Conservation (phyloP, 306 rosid species). For the Betula pendula region DNA sequence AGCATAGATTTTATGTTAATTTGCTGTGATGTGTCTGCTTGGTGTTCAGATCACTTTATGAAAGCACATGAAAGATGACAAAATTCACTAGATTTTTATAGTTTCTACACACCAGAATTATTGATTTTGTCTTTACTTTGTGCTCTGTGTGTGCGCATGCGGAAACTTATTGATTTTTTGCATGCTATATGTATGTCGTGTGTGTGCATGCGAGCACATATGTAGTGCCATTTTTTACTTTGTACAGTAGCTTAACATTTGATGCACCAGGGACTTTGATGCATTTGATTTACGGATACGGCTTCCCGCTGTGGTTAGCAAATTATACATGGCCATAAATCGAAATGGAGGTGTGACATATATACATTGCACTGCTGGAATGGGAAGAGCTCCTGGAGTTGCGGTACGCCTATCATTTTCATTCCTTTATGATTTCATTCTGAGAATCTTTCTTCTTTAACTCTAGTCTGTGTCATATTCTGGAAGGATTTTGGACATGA, state of each 20-base stretch:
- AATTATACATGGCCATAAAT: constrained; percentile 70
- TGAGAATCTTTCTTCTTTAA: neutral
- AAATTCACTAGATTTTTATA: neutral
- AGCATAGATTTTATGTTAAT: neutral
- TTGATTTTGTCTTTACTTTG: neutral
- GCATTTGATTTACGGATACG: constrained; percentile 71
- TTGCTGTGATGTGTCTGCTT: neutral
- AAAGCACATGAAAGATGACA: neutral
- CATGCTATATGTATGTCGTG: constrained; percentile 4
- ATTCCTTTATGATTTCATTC: constrained; percentile 14
- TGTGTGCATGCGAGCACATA: constrained; percentile 5
- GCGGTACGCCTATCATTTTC: constrained; percentile 51
- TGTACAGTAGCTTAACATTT: constrained; percentile 28
- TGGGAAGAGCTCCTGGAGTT: constrained; percentile 97
- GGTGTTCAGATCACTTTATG: neutral
- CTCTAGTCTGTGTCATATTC: neutral
- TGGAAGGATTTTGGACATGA: neutral
- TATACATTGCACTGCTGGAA: constrained; percentile 97
- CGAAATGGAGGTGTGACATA: constrained; percentile 85
- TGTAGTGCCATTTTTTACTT: constrained; percentile 27
- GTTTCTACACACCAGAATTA: neutral
- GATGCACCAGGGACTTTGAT: constrained; percentile 83
- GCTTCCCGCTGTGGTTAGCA: constrained; percentile 81
- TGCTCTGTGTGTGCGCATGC: neutral
- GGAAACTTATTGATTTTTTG: constrained; percentile 16